Evolutionary conservation across 805 yeast species (phyloP).

Genomic region (Kazachstania viticola): DNA sequence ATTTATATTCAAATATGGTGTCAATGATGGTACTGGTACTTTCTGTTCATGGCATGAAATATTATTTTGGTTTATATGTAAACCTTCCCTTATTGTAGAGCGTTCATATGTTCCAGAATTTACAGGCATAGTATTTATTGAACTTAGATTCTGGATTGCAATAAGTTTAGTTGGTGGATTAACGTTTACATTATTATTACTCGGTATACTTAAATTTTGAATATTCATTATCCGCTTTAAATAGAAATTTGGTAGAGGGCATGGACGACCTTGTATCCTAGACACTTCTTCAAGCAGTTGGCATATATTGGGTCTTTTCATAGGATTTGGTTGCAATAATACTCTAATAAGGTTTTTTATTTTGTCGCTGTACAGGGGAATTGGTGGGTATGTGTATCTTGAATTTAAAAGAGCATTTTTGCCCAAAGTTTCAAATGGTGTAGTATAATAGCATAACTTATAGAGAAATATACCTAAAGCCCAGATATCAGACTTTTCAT

Average conservation of each 20-base stretch:
- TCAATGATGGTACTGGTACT: too few relatives aligned
- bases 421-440: conserved; percentile 61
- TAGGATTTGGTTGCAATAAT: conserved; percentile 53
- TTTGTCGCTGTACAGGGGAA: conserved; percentile 49
- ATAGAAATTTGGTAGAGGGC: conserved; percentile 32
- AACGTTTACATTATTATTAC: too few relatives aligned
- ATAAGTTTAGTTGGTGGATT: background rate
- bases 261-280: conserved; percentile 43
- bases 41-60: too few relatives aligned
- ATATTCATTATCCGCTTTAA: conserved; percentile 15
- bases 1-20: too few relatives aligned
- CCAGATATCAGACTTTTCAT: conserved; percentile 80
- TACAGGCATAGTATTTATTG: too few relatives aligned
- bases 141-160: background rate
- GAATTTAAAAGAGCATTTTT: conserved; percentile 56
- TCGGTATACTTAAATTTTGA: background rate
- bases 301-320: conserved; percentile 60
- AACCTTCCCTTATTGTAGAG: too few relatives aligned
- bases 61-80: too few relatives aligned
- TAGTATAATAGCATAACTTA: conserved; percentile 68
- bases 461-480: conserved; percentile 72
- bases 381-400: conserved; percentile 39
- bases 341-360: conserved; percentile 55
- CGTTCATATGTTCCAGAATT: too few relatives aligned
- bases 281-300: conserved; percentile 64